These are phyloP conservation scores for Zygoascus tannicola DNA, from an alignment of 805 yeast species.

Conservation along the genomic window DNA sequence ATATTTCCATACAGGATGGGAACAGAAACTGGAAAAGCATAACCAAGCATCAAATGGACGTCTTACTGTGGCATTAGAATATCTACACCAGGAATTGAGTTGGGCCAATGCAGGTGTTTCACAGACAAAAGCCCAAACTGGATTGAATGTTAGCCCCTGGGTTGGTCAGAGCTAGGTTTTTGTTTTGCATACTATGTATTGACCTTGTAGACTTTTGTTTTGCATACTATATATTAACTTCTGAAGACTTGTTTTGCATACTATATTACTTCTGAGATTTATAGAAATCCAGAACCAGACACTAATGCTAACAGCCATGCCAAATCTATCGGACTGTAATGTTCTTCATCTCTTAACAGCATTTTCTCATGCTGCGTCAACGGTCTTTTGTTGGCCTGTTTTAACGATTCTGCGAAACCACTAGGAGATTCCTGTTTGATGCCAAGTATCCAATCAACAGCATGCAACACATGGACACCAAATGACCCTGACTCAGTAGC, in stretches of 20 bases:
- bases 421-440: slow-evolving; percentile 11
- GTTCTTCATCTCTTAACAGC: slow-evolving; percentile 4
- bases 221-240: neutral
- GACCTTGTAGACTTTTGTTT: neutral
- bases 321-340: slow-evolving; percentile 2
- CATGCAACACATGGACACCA: neutral
- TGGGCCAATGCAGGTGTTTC: slow-evolving; percentile 18
- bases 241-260: neutral
- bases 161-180: neutral
- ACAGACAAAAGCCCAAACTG: neutral
- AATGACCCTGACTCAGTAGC: neutral
- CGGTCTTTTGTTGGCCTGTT: slow-evolving; percentile 5
- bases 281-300: neutral
- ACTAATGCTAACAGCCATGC: slow-evolving; percentile 6
- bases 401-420: slow-evolving; percentile 8
- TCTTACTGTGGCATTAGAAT: slow-evolving; percentile 38
- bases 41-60: slow-evolving; percentile 36
- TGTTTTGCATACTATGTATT: neutral
- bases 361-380: slow-evolving; percentile 12
- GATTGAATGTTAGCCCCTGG: neutral
- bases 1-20: slow-evolving; percentile 31
- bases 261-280: neutral
- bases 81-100: slow-evolving; percentile 33
- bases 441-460: slow-evolving; percentile 19
- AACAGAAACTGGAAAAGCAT: slow-evolving; percentile 35